Evolutionary conservation across 139 green algal genomes (phyloP).

Genomic region (Chlorella vulgaris): DNA sequence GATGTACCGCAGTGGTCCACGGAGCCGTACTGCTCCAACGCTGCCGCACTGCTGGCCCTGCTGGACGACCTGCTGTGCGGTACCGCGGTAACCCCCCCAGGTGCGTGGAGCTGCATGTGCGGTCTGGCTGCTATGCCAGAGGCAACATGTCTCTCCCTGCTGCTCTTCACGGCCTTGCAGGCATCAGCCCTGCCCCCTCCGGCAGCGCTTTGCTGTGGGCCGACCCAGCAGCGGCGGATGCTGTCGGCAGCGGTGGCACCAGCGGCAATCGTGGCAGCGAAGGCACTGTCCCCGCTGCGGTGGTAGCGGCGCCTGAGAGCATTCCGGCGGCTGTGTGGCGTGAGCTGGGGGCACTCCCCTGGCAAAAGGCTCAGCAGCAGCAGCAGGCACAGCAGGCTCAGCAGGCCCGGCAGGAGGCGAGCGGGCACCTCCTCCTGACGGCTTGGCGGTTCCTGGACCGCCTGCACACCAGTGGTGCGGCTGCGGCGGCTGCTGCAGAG

Average conservation of each 20-base stretch:
- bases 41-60: slow-evolving; percentile 44
- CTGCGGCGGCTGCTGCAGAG: neutral
- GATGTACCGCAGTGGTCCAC: slow-evolving; percentile 38
- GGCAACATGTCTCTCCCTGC: no score
- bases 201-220: slow-evolving; percentile 20
- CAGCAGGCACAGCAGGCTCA: slow-evolving; percentile 2
- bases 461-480: slow-evolving; percentile 3
- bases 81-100: slow-evolving; percentile 24
- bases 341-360: neutral
- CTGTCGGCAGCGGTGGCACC: neutral
- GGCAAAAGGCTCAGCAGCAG: neutral
- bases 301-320: neutral
- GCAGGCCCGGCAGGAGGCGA: no score
- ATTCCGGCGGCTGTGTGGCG: neutral
- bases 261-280: neutral
- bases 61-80: slow-evolving; percentile 41
- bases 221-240: neutral
- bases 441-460: slow-evolving; percentile 14
- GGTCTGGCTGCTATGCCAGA: no score
- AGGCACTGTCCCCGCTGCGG: neutral
- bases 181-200: neutral
- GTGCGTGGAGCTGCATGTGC: neutral
- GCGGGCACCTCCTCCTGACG: neutral
- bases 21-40: slow-evolving; percentile 43
- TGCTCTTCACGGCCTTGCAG: no score